Percentiles rank a stretch among this genome's conserved stretches.
Conservation (phyloP, 768 basidiomycete genomes). For the Termitomyces sp. region DNA sequence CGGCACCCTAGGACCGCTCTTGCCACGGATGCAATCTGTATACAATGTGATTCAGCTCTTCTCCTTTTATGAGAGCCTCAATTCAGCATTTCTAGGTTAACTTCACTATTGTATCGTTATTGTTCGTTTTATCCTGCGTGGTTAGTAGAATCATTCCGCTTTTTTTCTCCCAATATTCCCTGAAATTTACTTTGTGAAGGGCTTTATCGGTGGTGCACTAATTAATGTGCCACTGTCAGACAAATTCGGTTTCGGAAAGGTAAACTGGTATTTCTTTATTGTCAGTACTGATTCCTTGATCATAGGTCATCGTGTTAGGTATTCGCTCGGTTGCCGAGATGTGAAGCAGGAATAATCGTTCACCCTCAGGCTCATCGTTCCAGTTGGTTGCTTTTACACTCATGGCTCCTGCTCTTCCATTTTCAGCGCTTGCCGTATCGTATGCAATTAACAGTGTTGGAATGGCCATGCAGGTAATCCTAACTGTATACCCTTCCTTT, state of each 20-base stretch:
- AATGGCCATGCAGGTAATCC: conserved; percentile 27
- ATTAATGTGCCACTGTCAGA: conserved; percentile 24
- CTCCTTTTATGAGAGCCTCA: background rate
- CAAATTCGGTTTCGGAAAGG: conserved; percentile 27
- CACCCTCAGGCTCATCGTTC: conserved; percentile 29
- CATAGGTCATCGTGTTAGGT: conserved; percentile 22
- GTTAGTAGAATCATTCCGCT: conserved; percentile 11
- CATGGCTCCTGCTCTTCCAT: conserved; percentile 44
- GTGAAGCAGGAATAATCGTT: background rate
- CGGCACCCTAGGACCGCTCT: conserved; percentile 8
- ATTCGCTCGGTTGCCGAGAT: background rate
- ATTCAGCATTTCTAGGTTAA: conserved; percentile 22
- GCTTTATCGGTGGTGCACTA: conserved; percentile 24
- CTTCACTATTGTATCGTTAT: conserved; percentile 34
- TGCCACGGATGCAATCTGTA: conserved; percentile 6
- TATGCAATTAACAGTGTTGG: conserved; percentile 26
- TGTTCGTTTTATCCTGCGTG: conserved; percentile 36
- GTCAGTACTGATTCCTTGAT: background rate
- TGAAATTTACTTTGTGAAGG: conserved; percentile 14
- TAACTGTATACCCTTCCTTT: background rate
- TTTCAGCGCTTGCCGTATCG: conserved; percentile 43
- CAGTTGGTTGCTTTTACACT: conserved; percentile 43
- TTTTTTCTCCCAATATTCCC: no score
- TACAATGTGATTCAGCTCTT: background rate
- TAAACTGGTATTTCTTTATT: conserved; percentile 7